These are phyloP conservation scores for Candida sithepensis DNA, from an alignment of 805 yeast genomes.

Conservation along the genomic window DNA sequence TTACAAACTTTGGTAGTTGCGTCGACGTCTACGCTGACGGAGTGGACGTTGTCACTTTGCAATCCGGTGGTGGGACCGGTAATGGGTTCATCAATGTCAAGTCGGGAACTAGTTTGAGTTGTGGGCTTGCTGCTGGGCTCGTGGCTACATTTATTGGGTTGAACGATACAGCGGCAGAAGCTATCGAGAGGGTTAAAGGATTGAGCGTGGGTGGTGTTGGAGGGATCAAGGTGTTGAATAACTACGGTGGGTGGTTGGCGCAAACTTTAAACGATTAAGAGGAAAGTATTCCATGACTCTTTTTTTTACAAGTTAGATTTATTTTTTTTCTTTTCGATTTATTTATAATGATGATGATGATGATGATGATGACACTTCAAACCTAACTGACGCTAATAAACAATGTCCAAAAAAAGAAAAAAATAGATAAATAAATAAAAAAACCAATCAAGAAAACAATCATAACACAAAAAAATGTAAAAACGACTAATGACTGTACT, in stretches of 20 bases:
- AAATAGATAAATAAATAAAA: neutral
- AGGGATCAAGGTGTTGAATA: conserved; percentile 15
- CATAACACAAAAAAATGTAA: neutral
- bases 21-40: conserved; percentile 53
- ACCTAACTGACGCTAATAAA: too few species aligned
- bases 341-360: too few species aligned
- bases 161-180: conserved; percentile 35
- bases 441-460: neutral
- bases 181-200: conserved; percentile 27
- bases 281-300: too few species aligned
- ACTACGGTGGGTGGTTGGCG: conserved; percentile 19
- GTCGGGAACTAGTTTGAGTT: conserved; percentile 50
- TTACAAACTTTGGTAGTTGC: conserved; percentile 50
- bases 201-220: neutral
- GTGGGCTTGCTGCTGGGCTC: conserved; percentile 44
- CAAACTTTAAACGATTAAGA: conserved; percentile 11
- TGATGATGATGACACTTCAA: too few species aligned
- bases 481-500: neutral
- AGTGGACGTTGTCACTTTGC: conserved; percentile 39
- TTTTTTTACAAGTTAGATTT: too few species aligned
- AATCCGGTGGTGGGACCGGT: conserved; percentile 25
- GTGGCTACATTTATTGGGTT: conserved; percentile 41
- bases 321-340: too few species aligned
- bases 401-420: neutral
- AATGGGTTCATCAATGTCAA: conserved; percentile 29